Evolutionary conservation across 441 rosid species (phyloP).

Genomic region (Croton laevigatus): DNA sequence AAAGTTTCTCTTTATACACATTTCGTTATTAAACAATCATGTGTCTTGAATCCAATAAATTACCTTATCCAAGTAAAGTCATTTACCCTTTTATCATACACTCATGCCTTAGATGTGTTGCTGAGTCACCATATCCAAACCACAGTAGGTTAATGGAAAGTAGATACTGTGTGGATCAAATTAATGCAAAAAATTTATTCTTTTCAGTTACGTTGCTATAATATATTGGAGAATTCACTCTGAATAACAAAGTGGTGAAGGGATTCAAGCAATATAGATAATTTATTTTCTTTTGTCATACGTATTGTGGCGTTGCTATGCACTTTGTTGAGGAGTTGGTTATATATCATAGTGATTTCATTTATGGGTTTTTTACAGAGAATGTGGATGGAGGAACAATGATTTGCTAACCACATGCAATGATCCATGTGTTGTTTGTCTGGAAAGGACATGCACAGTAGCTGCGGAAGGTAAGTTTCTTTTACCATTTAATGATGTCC

Average conservation of each 20-base stretch:
- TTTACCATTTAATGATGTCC: not conserved
- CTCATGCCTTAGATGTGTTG: not conserved
- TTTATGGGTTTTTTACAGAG: conserved; percentile 47
- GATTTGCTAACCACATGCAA: conserved; percentile 48
- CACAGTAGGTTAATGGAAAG: not conserved
- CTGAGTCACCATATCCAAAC: not conserved
- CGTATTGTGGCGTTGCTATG: not conserved
- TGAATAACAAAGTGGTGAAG: not conserved
- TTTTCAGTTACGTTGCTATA: not conserved
- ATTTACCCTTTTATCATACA: not conserved
- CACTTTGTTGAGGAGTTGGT: not conserved
- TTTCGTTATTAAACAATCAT: not conserved
- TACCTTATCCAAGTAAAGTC: not conserved
- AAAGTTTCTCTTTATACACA: not conserved
- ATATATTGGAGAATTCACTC: not conserved
- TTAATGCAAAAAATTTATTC: not conserved
- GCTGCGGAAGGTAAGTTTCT: conserved; percentile 68
- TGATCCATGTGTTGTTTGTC: conserved; percentile 83
- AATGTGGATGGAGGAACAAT: conserved; percentile 82
- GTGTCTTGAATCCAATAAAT: not conserved
- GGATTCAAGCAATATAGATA: not conserved
- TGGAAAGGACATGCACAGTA: conserved; percentile 79
- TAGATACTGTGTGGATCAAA: not conserved
- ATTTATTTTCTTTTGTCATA: not conserved
- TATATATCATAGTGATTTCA: conserved; percentile 1